Percentiles rank a stretch among this genome's conserved stretches.
phyloP scores from a whole-genome alignment of 1,284 basidiomycete genomes.

The Mixia osmundae region DNA sequence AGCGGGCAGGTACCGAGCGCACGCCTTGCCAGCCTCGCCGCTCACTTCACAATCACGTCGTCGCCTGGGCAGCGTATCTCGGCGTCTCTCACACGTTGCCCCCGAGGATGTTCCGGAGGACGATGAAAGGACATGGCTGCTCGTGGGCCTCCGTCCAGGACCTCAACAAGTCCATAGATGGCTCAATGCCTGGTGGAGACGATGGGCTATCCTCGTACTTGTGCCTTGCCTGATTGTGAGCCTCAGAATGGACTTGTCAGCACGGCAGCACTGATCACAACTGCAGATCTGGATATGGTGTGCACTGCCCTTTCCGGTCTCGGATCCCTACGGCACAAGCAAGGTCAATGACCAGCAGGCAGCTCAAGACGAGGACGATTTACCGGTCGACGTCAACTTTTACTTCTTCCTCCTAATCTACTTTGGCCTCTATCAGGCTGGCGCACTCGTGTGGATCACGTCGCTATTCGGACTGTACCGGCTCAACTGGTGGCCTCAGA shows the following conservation, averaged over 20 bases:
- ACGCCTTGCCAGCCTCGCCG: too few relatives aligned
- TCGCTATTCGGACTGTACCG: slow-evolving; percentile 30
- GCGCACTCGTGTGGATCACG: slow-evolving; percentile 31
- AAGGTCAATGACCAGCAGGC: slow-evolving; percentile 1
- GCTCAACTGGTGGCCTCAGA: slow-evolving; percentile 25
- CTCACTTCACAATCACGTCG: too few relatives aligned
- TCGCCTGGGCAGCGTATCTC: too few relatives aligned
- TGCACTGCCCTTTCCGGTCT: slow-evolving; percentile 30
- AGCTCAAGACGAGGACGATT: slow-evolving; percentile 7
- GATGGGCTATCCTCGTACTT: slow-evolving; percentile 28
- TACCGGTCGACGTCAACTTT: slow-evolving; percentile 27
- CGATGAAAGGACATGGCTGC: slow-evolving; percentile 9
- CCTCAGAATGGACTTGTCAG: neutral
- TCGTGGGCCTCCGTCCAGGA: slow-evolving; percentile 21
- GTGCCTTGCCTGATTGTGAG: slow-evolving; percentile 27
- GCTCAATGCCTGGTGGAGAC: slow-evolving; percentile 28
- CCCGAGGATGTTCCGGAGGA: too few relatives aligned
- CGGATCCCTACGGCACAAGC: slow-evolving; percentile 22
- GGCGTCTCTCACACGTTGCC: too few relatives aligned
- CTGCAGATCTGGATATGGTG: slow-evolving; percentile 26
- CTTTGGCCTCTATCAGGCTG: slow-evolving; percentile 24
- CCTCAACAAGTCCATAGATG: slow-evolving; percentile 25
- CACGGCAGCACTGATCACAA: neutral
- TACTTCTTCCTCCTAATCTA: slow-evolving; percentile 27
- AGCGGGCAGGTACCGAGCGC: too few relatives aligned